These are phyloP conservation scores for Curvularia spicifera DNA, from an alignment of 2,329 filamentous ascomycete species.

Conservation along the genomic window DNA sequence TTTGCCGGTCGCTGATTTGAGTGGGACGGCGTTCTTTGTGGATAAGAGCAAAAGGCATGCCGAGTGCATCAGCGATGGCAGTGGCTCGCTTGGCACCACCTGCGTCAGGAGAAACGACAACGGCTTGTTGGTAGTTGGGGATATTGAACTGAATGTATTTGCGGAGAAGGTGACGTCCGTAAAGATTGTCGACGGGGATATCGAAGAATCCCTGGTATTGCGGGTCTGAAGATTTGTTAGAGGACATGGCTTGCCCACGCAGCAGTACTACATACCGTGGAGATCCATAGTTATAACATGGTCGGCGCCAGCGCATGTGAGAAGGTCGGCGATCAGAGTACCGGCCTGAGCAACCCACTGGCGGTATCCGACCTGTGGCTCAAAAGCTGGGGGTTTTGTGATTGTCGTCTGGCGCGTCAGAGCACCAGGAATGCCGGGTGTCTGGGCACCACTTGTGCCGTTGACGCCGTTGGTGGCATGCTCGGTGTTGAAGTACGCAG, in stretches of 20 bases:
- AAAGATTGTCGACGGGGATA: constrained; percentile 97
- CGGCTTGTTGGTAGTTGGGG: constrained; percentile 80
- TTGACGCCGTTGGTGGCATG: constrained; percentile 39
- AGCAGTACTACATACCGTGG: constrained; percentile 28
- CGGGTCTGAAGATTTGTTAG: constrained; percentile 66
- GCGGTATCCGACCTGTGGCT: constrained; percentile 91
- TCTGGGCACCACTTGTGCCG: constrained; percentile 21
- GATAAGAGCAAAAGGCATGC: constrained; percentile 95
- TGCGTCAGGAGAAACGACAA: constrained; percentile 95
- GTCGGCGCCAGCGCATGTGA: constrained; percentile 94
- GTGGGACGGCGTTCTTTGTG: constrained; percentile 96
- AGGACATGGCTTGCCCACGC: background rate
- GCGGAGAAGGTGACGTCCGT: constrained; percentile 76
- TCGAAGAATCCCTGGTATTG: constrained; percentile 99
- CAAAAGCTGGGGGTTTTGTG: constrained; percentile 65
- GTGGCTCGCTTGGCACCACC: constrained; percentile 96
- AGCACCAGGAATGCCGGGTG: constrained; percentile 3
- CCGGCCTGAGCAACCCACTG: constrained; percentile 99
- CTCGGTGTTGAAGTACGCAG: constrained; percentile 26
- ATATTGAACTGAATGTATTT: constrained; percentile 80
- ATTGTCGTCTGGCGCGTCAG: constrained; percentile 31
- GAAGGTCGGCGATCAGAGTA: constrained; percentile 88
- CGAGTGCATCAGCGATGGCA: constrained; percentile 88
- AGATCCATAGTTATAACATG: constrained; percentile 98
- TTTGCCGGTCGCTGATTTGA: constrained; percentile 81